These are phyloP conservation scores for Penicillium simplicissimum DNA, from an alignment of 495 filamentous ascomycete species.

Conservation along the genomic window DNA sequence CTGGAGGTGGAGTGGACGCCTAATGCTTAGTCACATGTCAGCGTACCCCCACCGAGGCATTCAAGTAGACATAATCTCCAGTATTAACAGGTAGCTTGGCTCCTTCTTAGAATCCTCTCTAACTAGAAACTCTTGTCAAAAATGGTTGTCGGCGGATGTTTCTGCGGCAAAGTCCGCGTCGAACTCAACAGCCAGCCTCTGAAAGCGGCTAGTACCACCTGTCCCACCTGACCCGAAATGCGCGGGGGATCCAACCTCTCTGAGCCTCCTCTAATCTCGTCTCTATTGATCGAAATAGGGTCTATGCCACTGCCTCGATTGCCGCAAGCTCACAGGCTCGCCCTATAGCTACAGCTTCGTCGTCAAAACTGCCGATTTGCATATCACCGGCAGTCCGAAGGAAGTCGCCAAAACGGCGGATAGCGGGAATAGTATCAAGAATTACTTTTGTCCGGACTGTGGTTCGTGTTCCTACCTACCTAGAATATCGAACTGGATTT, in stretches of 20 bases:
- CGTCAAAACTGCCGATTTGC: slow-evolving; percentile 26
- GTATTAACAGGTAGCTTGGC: too few species aligned
- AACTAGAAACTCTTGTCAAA: background rate
- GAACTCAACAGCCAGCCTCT: slow-evolving; percentile 25
- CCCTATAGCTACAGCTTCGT: slow-evolving; percentile 30
- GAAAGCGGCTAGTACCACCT: slow-evolving; percentile 23
- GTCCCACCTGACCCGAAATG: too few species aligned
- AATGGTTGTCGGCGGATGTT: slow-evolving; percentile 11
- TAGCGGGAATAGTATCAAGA: slow-evolving; percentile 37
- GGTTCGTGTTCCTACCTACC: slow-evolving; percentile 24
- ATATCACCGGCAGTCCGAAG: slow-evolving; percentile 34
- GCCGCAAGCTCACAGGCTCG: slow-evolving; percentile 38
- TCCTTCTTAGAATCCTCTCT: background rate
- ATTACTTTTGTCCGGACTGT: slow-evolving; percentile 44
- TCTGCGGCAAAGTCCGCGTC: slow-evolving; percentile 10
- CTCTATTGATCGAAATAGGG: slow-evolving; percentile 21
- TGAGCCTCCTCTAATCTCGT: slow-evolving; percentile 7
- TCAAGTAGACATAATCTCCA: too few species aligned
- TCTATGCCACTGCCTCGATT: slow-evolving; percentile 42
- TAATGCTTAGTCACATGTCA: too few species aligned
- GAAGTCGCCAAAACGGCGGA: slow-evolving; percentile 35
- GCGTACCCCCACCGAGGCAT: too few species aligned
- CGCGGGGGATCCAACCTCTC: background rate
- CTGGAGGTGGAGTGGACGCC: too few species aligned
- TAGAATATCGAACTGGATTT: background rate